Evolutionary conservation across 2,329 filamentous ascomycete genomes (phyloP).

Genomic region (Chalara sp.): DNA sequence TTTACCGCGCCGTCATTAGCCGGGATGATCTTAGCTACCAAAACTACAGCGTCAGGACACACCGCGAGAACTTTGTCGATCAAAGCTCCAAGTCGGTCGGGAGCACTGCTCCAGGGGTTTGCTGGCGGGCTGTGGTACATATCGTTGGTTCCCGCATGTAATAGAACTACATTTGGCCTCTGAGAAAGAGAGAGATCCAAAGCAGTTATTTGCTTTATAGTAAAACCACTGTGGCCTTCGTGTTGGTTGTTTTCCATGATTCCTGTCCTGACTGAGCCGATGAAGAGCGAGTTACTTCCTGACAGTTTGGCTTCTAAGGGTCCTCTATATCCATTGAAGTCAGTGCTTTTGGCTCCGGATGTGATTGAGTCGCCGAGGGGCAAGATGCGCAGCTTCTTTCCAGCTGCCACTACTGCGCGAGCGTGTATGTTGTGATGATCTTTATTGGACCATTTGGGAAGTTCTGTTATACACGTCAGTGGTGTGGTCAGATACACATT

Average conservation of each 20-base stretch:
- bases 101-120: constrained; percentile 24
- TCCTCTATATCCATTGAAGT: constrained; percentile 32
- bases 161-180: constrained; percentile 29
- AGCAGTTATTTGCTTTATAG: constrained; percentile 27
- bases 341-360: constrained; percentile 22
- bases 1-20: neutral
- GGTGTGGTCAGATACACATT: too few relatives aligned
- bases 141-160: constrained; percentile 30
- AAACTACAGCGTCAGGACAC: constrained; percentile 28
- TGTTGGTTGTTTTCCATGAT: constrained; percentile 26
- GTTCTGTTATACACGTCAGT: too few relatives aligned
- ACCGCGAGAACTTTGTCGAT: constrained; percentile 26
- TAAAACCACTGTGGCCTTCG: constrained; percentile 21
- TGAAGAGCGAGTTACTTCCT: constrained; percentile 20
- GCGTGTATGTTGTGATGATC: too few relatives aligned
- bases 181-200: constrained; percentile 28
- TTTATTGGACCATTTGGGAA: too few relatives aligned
- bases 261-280: constrained; percentile 25
- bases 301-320: constrained; percentile 14
- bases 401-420: neutral
- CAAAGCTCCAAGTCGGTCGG: constrained; percentile 25
- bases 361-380: constrained; percentile 27
- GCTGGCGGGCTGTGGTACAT: constrained; percentile 18
- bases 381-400: neutral
- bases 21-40: constrained; percentile 31